Conservation (phyloP, 345 rosid genomes). For the rapeseed (Brassica napus) region DNA sequence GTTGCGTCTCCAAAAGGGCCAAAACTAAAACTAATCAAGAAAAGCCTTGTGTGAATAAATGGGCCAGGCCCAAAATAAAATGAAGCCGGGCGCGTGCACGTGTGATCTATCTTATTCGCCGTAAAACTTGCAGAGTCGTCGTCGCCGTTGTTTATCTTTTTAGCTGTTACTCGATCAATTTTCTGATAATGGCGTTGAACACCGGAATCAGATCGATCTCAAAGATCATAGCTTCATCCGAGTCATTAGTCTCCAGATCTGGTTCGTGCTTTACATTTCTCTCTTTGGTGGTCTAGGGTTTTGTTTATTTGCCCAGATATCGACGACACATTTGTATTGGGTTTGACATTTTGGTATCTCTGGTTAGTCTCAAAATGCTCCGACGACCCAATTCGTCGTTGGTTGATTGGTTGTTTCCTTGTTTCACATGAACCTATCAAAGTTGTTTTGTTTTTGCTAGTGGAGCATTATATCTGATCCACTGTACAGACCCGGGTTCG, state of each 20-base stretch:
- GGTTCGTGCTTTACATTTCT: constrained; percentile 45
- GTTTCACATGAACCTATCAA: too few species aligned
- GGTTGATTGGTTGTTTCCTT: background rate
- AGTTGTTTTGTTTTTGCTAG: too few species aligned
- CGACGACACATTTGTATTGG: background rate
- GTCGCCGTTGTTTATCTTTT: background rate
- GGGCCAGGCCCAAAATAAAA: constrained; percentile 30
- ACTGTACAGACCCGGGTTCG: background rate
- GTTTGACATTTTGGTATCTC: background rate
- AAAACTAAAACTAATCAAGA: background rate
- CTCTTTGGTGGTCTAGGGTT: constrained; percentile 8
- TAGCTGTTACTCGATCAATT: constrained; percentile 15
- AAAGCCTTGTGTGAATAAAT: background rate
- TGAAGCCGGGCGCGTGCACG: background rate
- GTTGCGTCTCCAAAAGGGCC: background rate
- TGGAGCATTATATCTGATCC: background rate
- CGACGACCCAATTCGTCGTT: background rate
- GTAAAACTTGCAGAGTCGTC: background rate
- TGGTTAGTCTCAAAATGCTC: background rate
- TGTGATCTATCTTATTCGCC: constrained; percentile 14
- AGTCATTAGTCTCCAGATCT: constrained; percentile 53
- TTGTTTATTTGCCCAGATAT: background rate
- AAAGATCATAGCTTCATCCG: constrained; percentile 58
- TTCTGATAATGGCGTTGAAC: constrained; percentile 59
- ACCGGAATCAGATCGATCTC: constrained; percentile 68